Base-by-base conservation (phyloP, 768 basidiomycete species). In the Lactarius hengduanensis region DNA sequence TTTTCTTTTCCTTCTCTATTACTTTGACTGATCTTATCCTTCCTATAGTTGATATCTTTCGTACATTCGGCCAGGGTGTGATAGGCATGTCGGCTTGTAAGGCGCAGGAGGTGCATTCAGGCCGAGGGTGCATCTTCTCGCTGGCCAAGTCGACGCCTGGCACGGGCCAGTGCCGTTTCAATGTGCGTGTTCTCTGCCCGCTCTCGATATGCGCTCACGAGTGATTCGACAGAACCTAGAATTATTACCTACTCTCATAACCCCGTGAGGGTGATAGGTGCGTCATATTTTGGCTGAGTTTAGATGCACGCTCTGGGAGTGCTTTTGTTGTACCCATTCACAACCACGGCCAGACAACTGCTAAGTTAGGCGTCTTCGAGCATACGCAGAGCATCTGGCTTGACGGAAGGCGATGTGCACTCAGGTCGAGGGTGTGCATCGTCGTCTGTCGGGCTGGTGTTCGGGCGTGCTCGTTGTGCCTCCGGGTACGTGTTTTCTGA, bases 351-450 rank as follows among this genome's bases (percentile, higher is more conserved):
- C 45, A 11, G 22, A 47, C 45, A 45, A n/a, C n/a, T 45, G 20
- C 45, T 9, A 45, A 9, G 45, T 22, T 50, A 10, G 47, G 47
- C 47, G 11, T 50, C 47, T 50, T 50, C 22, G 26, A 26, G 50
- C 26, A 53, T 53, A 26, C 26, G 26, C 15, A 26, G 26, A 4
- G 26, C 50, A 26, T 53, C 50, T 26, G 34, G 26, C 45, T 34
- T 45, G 18, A 34, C 20, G 22, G 50, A 53, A 28, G 50, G 50
- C 50, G 26, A 15, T 26, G 43, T 38, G 43, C 62, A 57, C 45
- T 55, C 62, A 38, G 62, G 56, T 45, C 62, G 62, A 57, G 56
- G 56, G 62, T 57, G 62, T 22, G 18, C 3, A 22, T 57, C 26
- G 34, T 38, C 43, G 43, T 57, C 10, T n/a, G 56, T 38, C 56